Percentiles rank a stretch among this genome's conserved stretches.
Evolutionary conservation across 2,329 filamentous ascomycete genomes (phyloP).

Genomic region (Penicillium sp.): DNA sequence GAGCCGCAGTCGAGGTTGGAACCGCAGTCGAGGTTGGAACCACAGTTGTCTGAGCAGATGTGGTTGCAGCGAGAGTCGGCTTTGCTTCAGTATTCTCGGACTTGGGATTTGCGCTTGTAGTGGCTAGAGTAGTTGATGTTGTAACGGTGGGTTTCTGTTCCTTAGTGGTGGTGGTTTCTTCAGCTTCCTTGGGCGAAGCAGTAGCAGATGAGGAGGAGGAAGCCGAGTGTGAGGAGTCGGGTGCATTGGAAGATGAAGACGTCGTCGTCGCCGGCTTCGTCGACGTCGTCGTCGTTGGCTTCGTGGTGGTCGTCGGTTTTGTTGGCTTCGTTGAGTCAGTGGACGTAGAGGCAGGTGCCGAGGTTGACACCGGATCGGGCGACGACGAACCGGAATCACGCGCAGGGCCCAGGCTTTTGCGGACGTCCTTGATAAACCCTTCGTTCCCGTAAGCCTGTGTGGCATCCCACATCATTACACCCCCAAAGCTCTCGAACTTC

Average conservation of each 20-base stretch:
- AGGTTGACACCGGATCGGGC: conserved; percentile 28
- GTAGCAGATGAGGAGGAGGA: conserved; percentile 24
- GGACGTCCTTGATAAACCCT: conserved; percentile 55
- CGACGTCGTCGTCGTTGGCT: not conserved
- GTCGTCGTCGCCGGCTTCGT: conserved; percentile 10
- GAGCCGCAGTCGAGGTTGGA: not conserved
- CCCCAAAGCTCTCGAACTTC: conserved; percentile 61
- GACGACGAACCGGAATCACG: conserved; percentile 50
- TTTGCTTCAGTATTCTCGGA: not conserved
- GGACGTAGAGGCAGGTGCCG: conserved; percentile 27
- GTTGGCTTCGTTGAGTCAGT: conserved; percentile 28
- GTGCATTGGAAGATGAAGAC: conserved; percentile 26
- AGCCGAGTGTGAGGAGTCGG: conserved; percentile 27
- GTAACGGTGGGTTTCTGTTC: not conserved
- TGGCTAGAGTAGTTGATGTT: not conserved
- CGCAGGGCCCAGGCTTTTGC: conserved; percentile 35
- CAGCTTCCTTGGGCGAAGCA: conserved; percentile 8
- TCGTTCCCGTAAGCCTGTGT: conserved; percentile 59
- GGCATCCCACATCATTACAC: conserved; percentile 70
- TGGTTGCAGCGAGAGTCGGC: not conserved
- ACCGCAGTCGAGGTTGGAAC: not conserved
- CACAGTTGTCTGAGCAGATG: not conserved
- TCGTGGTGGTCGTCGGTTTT: not conserved
- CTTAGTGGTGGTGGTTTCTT: not conserved
- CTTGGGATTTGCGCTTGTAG: not conserved